Evolutionary conservation across 108 stramenopile species (phyloP).

Genomic region (Ochromonas danica): DNA sequence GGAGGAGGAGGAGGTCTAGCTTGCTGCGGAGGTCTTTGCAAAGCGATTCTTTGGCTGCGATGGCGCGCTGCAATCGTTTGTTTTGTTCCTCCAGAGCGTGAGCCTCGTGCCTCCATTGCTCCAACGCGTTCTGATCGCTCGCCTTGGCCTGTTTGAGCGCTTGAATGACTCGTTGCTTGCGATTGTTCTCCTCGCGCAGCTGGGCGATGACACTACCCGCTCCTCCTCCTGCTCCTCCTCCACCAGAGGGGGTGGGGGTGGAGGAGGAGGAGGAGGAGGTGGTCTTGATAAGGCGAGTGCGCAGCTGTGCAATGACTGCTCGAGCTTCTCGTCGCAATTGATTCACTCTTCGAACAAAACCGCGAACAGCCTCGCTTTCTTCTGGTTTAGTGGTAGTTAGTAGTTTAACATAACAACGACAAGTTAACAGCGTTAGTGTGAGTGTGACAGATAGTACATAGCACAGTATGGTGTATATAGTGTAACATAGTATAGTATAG

Average conservation of each 20-base stretch:
- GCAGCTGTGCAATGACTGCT: background rate
- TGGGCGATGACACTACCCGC: background rate
- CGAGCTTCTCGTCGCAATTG: too few species aligned
- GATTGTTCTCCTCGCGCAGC: conserved; percentile 18
- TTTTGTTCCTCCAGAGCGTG: background rate
- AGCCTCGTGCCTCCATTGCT: conserved; percentile 27
- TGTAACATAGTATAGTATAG: too few species aligned
- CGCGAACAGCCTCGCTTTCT: too few species aligned
- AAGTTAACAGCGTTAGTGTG: too few species aligned
- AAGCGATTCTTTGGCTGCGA: background rate
- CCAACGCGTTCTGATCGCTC: conserved; percentile 27
- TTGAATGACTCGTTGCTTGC: background rate
- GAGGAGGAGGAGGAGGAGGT: background rate
- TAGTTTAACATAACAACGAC: too few species aligned
- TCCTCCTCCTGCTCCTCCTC: background rate
- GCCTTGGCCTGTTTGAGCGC: background rate
- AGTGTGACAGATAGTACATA: too few species aligned
- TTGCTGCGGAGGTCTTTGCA: background rate
- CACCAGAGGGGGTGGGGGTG: background rate
- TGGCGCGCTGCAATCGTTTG: background rate
- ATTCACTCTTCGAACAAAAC: too few species aligned
- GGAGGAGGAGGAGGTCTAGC: too few species aligned
- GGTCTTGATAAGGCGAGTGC: background rate
- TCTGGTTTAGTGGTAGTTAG: too few species aligned
- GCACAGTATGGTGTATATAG: too few species aligned